Evolutionary conservation across 352 stramenopile genomes (phyloP).

Genomic region (Blastocystis sp.): DNA sequence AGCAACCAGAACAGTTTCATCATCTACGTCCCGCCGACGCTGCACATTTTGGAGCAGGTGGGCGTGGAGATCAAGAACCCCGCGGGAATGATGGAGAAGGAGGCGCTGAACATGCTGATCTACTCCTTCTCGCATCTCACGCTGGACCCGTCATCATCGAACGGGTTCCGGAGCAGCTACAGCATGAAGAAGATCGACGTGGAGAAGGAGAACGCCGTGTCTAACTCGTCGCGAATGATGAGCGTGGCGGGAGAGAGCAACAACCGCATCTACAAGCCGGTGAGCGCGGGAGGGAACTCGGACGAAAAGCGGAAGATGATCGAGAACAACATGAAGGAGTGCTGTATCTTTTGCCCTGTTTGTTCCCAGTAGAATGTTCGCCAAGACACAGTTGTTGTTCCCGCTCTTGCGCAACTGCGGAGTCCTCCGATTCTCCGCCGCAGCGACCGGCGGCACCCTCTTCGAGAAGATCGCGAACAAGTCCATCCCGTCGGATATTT

Average conservation of each 20-base stretch:
- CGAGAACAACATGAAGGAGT: slow-evolving; percentile 72
- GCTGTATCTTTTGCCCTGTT: slow-evolving; percentile 15
- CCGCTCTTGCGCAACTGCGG: too few relatives aligned
- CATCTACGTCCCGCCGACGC: slow-evolving; percentile 70
- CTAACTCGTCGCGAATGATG: slow-evolving; percentile 50
- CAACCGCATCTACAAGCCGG: slow-evolving; percentile 65
- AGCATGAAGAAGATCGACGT: background rate
- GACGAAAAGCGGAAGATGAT: slow-evolving; percentile 41
- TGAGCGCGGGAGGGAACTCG: slow-evolving; percentile 18
- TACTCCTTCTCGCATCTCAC: slow-evolving; percentile 63
- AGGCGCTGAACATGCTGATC: slow-evolving; percentile 37
- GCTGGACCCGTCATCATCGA: background rate
- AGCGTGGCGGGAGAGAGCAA: slow-evolving; percentile 58
- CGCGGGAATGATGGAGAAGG: slow-evolving; percentile 2
- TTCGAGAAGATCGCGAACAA: slow-evolving; percentile 68
- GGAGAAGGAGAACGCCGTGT: background rate
- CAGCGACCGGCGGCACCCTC: background rate
- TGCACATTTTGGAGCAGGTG: slow-evolving; percentile 66
- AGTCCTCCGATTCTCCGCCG: too few relatives aligned
- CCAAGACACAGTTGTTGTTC: background rate
- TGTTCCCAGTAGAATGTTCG: background rate
- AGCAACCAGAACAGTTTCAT: slow-evolving; percentile 48
- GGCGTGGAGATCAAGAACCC: slow-evolving; percentile 68
- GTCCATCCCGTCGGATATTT: slow-evolving; percentile 45
- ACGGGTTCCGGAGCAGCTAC: slow-evolving; percentile 41